Evolutionary conservation across 2,329 filamentous ascomycete genomes (phyloP).

Genomic region (Pseudogymnoascus sp.): DNA sequence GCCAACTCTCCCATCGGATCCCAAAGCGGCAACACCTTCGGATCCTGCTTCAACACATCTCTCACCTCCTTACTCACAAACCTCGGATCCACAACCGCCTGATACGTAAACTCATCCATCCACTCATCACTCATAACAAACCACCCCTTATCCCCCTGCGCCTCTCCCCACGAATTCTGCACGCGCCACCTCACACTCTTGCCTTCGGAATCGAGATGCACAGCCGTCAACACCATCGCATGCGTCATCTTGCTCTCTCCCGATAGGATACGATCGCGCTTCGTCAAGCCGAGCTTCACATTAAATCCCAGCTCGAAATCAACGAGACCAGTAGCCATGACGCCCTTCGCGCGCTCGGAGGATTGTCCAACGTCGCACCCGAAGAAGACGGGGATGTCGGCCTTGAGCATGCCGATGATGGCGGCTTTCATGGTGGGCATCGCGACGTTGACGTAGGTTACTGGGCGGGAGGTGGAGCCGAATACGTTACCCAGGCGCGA

Average conservation of each 20-base stretch:
- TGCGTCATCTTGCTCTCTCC: slow-evolving; percentile 83
- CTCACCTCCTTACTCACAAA: slow-evolving; percentile 58
- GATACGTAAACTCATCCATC: slow-evolving; percentile 77
- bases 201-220: slow-evolving; percentile 63
- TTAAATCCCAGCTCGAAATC: slow-evolving; percentile 84
- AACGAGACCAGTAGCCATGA: slow-evolving; percentile 72
- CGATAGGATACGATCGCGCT: slow-evolving; percentile 64
- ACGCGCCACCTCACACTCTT: slow-evolving; percentile 72
- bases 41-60: slow-evolving; percentile 63
- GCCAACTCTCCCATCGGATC: slow-evolving; percentile 73
- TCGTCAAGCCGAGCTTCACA: slow-evolving; percentile 62
- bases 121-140: slow-evolving; percentile 81
- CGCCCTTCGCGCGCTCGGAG: slow-evolving; percentile 56
- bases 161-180: slow-evolving; percentile 75
- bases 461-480: slow-evolving; percentile 53
- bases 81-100: slow-evolving; percentile 72
- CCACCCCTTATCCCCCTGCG: slow-evolving; percentile 67
- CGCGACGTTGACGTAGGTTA: slow-evolving; percentile 78
- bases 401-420: slow-evolving; percentile 69
- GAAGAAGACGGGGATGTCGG: slow-evolving; percentile 78
- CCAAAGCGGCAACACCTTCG: slow-evolving; percentile 67
- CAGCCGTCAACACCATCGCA: slow-evolving; percentile 83
- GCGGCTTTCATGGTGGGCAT: slow-evolving; percentile 65
- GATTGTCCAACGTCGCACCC: slow-evolving; percentile 83
- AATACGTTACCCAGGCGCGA: slow-evolving; percentile 74